Evolutionary conservation across 345 rosid genomes (phyloP), one percentile per base, ranked within the genome.

Genomic region (Eucalyptus pauciflora): DNA sequence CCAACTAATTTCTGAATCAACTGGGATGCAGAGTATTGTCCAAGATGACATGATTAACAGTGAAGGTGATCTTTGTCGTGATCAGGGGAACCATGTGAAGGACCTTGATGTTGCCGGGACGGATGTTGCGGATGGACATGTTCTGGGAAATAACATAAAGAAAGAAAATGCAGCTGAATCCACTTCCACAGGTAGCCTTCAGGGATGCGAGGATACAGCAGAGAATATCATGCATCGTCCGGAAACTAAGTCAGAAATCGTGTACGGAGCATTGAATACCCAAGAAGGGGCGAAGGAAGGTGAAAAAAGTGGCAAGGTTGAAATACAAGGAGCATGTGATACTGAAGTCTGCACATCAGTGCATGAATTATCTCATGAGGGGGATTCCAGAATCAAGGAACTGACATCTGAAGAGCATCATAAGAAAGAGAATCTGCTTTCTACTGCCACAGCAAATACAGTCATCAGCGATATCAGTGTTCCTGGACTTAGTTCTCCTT

Each of bases 271-370:
- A 88, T 89, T 91, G 86, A 94, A 89, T 41, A 45, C 86, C 85
- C 87, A 87, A 18, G 92, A 89, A 64, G 90, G 76, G 50, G 9
- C 33, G 58, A 93, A 91, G 91, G 94, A 91, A 86, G 91, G 87
- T 88, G 92, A 94, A 91, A 87, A 89, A 89, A 90, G 86, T 29
- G 80, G 60, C 88, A 89, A 89, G 87, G 93, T 87, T 79, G 89
- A 49, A 29, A 91, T 90, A 76, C 90, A 88, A 90, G 89, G 89
- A 80, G 87, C 90, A 89, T 90, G 91, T 87, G 86, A 89, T 25
- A 93, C 89, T 7, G 87, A 52, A 60, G 83, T 20, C 29, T 24
- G 15, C 48, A 6, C 83, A 37, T 76, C 48, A 41, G 27, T 10
- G 83, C 83, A 41, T 76, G 83, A 37, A 76, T 76, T 41, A 76